These are phyloP conservation scores for Herpotrichia juniperi DNA, from an alignment of 2,329 filamentous ascomycete genomes.

Conservation along the genomic window DNA sequence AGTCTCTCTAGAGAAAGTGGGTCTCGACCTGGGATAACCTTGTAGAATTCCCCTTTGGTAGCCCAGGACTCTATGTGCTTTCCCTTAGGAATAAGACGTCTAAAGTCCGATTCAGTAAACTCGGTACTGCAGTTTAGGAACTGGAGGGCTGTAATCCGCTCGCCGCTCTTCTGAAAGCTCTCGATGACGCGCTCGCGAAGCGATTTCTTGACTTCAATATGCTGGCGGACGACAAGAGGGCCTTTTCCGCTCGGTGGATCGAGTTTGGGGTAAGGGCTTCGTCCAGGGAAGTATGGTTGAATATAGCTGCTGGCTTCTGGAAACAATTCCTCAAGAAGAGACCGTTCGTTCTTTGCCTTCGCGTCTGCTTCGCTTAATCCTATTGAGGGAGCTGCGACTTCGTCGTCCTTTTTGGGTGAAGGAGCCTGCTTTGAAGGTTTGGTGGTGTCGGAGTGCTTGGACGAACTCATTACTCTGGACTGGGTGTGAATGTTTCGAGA, in stretches of 20 bases:
- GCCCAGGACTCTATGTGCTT: conserved; percentile 72
- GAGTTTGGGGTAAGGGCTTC: conserved; percentile 36
- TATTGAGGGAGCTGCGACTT: neutral
- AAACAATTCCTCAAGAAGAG: conserved; percentile 59
- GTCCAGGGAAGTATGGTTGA: conserved; percentile 18
- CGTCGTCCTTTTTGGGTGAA: neutral
- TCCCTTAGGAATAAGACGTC: conserved; percentile 67
- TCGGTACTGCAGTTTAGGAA: conserved; percentile 57
- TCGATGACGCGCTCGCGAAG: conserved; percentile 26
- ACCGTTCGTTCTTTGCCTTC: conserved; percentile 30
- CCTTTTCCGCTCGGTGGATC: conserved; percentile 22
- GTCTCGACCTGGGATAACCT: conserved; percentile 70
- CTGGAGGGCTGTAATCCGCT: conserved; percentile 56
- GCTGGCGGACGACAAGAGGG: conserved; percentile 15
- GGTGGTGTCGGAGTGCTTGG: neutral
- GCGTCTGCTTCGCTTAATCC: neutral
- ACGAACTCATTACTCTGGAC: conserved; percentile 18
- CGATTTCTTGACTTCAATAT: conserved; percentile 8
- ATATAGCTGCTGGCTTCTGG: conserved; percentile 50
- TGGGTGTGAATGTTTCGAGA: conserved; percentile 21
- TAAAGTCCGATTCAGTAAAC: conserved; percentile 72
- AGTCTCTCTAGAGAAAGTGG: conserved; percentile 66
- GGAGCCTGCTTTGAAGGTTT: neutral
- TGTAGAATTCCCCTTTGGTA: conserved; percentile 60
- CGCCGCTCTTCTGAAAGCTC: conserved; percentile 27